Conservation (phyloP, 139 green algal genomes). For the Limnomonas spitsbergensis region DNA sequence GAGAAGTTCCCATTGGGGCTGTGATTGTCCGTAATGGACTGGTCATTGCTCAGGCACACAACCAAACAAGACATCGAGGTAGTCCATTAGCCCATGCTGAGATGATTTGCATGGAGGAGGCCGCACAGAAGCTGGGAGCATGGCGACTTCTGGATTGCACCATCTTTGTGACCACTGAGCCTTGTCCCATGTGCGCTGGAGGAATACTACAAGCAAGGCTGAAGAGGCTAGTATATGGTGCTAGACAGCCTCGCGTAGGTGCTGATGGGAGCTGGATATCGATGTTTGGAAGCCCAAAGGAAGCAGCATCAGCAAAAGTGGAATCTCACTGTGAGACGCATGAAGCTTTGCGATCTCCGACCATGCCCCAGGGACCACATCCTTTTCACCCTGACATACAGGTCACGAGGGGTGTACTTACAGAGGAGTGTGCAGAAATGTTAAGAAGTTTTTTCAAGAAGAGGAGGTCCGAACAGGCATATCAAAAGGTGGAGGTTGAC, state of each 20-base stretch:
- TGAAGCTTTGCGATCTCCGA: not conserved
- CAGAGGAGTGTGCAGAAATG: slow-evolving; percentile 54
- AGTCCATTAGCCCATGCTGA: slow-evolving; percentile 86
- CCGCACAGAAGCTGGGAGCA: slow-evolving; percentile 30
- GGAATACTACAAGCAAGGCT: slow-evolving; percentile 81
- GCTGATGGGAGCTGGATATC: slow-evolving; percentile 85
- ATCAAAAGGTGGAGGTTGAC: no score
- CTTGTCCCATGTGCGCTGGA: slow-evolving; percentile 94
- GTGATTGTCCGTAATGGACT: not conserved
- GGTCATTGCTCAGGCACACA: slow-evolving; percentile 58
- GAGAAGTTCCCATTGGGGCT: not conserved
- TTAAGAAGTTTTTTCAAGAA: slow-evolving; percentile 68
- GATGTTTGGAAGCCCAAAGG: slow-evolving; percentile 44
- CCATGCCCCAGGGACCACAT: slow-evolving; percentile 29
- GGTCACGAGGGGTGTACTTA: slow-evolving; percentile 60
- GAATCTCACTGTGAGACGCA: no score
- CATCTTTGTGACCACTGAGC: slow-evolving; percentile 91
- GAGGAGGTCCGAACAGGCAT: not conserved
- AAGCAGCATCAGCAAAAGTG: slow-evolving; percentile 18
- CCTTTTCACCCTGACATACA: slow-evolving; percentile 61
- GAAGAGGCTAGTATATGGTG: slow-evolving; percentile 80
- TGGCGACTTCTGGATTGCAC: slow-evolving; percentile 76
- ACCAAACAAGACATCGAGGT: slow-evolving; percentile 46
- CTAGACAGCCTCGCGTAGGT: slow-evolving; percentile 73
- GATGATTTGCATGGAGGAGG: slow-evolving; percentile 69